Conservation (phyloP, 2,329 filamentous ascomycete genomes). For the Pseudogymnoascus sp. region DNA sequence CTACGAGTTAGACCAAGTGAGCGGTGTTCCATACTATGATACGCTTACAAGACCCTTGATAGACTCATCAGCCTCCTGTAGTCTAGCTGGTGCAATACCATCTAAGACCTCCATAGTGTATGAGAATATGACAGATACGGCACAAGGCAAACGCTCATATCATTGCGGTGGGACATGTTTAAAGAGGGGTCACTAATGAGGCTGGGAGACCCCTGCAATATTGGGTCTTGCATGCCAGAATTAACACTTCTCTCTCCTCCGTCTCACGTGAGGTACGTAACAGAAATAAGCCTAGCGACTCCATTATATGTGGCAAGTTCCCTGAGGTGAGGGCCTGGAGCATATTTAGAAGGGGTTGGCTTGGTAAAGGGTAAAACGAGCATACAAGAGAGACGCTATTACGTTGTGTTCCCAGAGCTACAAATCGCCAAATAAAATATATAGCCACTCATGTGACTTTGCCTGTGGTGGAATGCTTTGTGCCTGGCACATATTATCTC, state of each 20-base stretch:
- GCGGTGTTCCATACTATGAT: background rate
- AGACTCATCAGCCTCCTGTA: background rate
- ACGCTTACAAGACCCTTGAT: background rate
- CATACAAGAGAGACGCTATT: background rate
- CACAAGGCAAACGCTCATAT: background rate
- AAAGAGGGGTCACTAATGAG: background rate
- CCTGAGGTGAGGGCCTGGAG: background rate
- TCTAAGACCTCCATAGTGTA: background rate
- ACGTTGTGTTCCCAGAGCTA: background rate
- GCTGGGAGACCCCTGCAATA: background rate
- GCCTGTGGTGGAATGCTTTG: background rate
- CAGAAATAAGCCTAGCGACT: background rate
- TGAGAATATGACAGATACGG: background rate
- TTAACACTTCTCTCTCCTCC: background rate
- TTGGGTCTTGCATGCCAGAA: background rate
- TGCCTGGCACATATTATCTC: background rate
- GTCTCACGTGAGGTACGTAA: background rate
- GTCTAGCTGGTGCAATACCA: background rate
- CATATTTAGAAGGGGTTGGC: background rate
- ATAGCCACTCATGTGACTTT: background rate
- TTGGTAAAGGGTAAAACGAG: background rate
- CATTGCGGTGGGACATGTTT: background rate
- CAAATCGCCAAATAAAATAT: background rate
- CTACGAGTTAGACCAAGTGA: background rate
- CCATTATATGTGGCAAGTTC: background rate